Base-by-base conservation (phyloP, 495 filamentous ascomycete genomes). In the Xylaria telfairii region DNA sequence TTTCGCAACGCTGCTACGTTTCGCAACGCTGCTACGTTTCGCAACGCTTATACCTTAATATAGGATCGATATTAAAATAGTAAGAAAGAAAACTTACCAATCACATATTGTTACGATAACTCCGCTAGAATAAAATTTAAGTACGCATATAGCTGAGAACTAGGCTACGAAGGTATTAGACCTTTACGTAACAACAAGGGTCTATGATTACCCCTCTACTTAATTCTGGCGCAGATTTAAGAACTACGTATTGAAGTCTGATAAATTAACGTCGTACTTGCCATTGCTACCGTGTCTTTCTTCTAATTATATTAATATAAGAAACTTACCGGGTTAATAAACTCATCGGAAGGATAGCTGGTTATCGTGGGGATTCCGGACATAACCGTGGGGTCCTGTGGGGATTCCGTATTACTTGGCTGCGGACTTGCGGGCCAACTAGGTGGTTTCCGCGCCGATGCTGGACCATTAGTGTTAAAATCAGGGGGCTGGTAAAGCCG, bases 371-470 rank as follows among this genome's bases (percentile, higher is more conserved):
- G 56, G 32, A n/a, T 60, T n/a, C 56, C 56, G 56, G 34, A 60
- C 1, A 39, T 8, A 21, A 21, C 19, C 56, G 8, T 19, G 56
- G 56, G n/a, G 39, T 60, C 28, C 19, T 3, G 56, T 60, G 56
- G 56, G 56, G 56, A 39, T 39, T 60, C 56, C 56, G 56, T n/a
- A 4, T 60, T 8, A 13, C 30, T 60, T 60, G 32, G 56, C 56
- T 60, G 30, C 56, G 56, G 56, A 60, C 56, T 60, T 60, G 19
- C 32, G 56, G 32, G 24, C 15, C 51, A 54, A 54, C 26, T 17
- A 4, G 51, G 51, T 28, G 6, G 19, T 28, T 56, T 28, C 28
- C 53, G 26, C 13, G 28, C 53, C 28, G 28, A 10, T 3, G 32
- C 32, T 37, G n/a, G 3, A 4, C 56, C 56, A 60, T 39, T 60